Evolutionary conservation across 2,329 filamentous ascomycete genomes (phyloP).

Genomic region (Phialophora chinensis): DNA sequence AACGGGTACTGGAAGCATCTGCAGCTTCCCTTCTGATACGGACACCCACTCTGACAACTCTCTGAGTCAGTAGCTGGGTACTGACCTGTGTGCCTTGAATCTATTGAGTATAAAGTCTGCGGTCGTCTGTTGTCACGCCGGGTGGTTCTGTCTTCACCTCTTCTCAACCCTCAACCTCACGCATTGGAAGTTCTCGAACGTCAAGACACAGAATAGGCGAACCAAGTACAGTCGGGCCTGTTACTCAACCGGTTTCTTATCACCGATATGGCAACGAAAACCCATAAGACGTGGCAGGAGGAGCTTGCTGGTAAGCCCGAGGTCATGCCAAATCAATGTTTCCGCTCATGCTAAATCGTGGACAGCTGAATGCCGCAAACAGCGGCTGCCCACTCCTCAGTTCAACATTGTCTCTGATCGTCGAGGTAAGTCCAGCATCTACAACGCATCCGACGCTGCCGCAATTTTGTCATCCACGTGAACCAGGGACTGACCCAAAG

Average conservation of each 20-base stretch:
- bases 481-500: neutral
- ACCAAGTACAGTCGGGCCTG: neutral
- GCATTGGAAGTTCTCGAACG: slow-evolving; percentile 3
- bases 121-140: slow-evolving; percentile 11
- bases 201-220: neutral
- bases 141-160: slow-evolving; percentile 17
- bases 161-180: neutral
- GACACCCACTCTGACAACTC: slow-evolving; percentile 23
- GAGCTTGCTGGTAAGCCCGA: slow-evolving; percentile 59
- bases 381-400: slow-evolving; percentile 53
- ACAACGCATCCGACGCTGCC: slow-evolving; percentile 30
- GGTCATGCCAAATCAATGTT: slow-evolving; percentile 17
- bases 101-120: slow-evolving; percentile 28
- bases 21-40: slow-evolving; percentile 32
- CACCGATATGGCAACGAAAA: slow-evolving; percentile 36
- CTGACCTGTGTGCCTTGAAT: slow-evolving; percentile 16
- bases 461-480: neutral
- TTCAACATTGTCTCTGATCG: slow-evolving; percentile 77
- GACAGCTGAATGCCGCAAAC: slow-evolving; percentile 38
- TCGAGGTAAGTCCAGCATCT: slow-evolving; percentile 50
- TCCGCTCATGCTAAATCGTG: slow-evolving; percentile 15
- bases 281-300: slow-evolving; percentile 56
- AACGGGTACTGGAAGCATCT: slow-evolving; percentile 31
- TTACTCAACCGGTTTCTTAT: slow-evolving; percentile 3
- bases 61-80: slow-evolving; percentile 16